Base-by-base conservation (phyloP, 352 stramenopile genomes). In the Globisporangium paddicum region DNA sequence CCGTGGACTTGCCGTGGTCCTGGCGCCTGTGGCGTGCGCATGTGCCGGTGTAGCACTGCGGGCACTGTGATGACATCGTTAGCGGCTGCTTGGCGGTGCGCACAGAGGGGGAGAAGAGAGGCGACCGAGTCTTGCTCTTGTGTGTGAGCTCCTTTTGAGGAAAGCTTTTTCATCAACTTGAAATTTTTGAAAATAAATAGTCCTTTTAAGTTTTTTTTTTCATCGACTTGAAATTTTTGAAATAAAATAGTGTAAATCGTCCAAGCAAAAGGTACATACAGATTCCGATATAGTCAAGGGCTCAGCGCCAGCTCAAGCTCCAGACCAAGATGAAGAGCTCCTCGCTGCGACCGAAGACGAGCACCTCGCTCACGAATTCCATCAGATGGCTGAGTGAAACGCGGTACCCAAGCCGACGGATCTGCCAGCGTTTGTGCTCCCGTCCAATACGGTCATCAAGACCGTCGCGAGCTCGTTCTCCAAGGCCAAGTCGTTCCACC, bases 11-110 rank as follows among this genome's bases (percentile, higher is more conserved):
- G 32, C 79, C 82, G 61, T 89, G 69, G 56, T 91, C 82, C 62
- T 91, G 82, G 2, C 53, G 60, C 41, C 52, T 53, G 64, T 91
- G 82, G 34, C 79, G 77, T 55, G 69, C 71, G 68, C 82, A 91
- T 38, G 79, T 91, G 11, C 82, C 76, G 14, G 82, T 91, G 67
- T 87, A 91, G 74, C 82, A 91, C 62, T 91, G 82, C 47, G 82
- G 82, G 60, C 82, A 91, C 59, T 87, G 82, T 45, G 82, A 71
- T 45, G 82, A 71, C 82, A 89, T 89, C 14, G 55, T 14, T 19
- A 8, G 32, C 18, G 28, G 28, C 28, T 3, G 28, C 28, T 32
- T 32, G 3, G 28, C 28, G 28, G 3, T 32, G 28, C 28, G 3
- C 6, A 3, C 6, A 3, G 28, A 32, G 28, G 28, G 28, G 6